Evolutionary conservation across 2,329 filamentous ascomycete species (phyloP), one percentile per base, ranked within the genome.

Genomic region (Penicillium janthinellum): DNA sequence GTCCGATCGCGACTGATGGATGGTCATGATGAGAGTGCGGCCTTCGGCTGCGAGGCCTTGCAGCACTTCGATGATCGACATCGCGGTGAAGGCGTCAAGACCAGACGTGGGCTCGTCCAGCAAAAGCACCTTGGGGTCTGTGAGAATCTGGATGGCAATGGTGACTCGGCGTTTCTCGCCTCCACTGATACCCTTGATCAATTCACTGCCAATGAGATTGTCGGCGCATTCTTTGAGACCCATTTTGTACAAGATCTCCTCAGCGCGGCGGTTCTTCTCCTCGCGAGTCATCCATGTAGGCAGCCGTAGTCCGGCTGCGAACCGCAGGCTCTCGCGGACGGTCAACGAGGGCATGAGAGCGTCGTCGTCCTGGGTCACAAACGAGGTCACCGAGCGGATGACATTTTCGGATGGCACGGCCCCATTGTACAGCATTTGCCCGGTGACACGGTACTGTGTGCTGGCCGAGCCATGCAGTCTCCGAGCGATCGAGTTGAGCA

Each of bases 91-190:
- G 0, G 90, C 89, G 69, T 93, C 90, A 0, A 92, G 77, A 0
- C 90, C 90, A 3, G 87, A 90, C 0, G 90, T 89, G 0, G 90
- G 90, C 65, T 93, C 90, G 61, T 93, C 90, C 0, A 93, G 82
- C 0, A 93, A 79, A 1, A 93, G 76, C 2, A 93, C 83, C 1
- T 86, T 85, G 1, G 90, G 90, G 60, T 92, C 88, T 0, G 89
- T 92, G 11, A 93, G 79, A 6, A 92, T 87, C 66, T 93, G 90
- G 0, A 92, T 86, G 0, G 89, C 90, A 61, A 93, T 92, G 2
- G 88, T 89, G 5, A 92, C 89, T 57, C 90, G 84, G 2, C 90
- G 83, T 75, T 92, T 92, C 74, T 93, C 90, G 17, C 90, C 90
- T 2, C 90, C 90, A 8, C 88, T 91, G 34, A 93, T 92, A 0